These are phyloP conservation scores for Pseudocercospora fijiensis DNA, from an alignment of 2,329 filamentous ascomycete species.

Conservation along the genomic window DNA sequence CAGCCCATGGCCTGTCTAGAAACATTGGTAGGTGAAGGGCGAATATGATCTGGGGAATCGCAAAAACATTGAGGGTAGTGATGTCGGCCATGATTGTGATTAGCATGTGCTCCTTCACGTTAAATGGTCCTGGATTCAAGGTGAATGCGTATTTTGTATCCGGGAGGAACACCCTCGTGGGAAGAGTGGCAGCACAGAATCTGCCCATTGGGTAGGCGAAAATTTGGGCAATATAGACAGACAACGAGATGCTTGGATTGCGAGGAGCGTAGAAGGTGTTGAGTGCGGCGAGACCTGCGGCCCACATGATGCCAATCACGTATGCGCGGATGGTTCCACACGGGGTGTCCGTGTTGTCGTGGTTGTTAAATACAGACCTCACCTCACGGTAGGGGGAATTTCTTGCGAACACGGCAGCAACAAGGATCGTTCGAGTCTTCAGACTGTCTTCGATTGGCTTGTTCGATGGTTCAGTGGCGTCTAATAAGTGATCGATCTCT, in stretches of 20 bases:
- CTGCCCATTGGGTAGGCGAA: slow-evolving; percentile 47
- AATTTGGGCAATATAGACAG: slow-evolving; percentile 35
- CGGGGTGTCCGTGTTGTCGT: slow-evolving; percentile 29
- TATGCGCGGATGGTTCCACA: slow-evolving; percentile 38
- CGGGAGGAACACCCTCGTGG: slow-evolving; percentile 51
- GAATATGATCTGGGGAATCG: slow-evolving; percentile 6
- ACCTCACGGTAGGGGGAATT: slow-evolving; percentile 31
- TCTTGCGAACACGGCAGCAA: slow-evolving; percentile 10
- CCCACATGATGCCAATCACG: slow-evolving; percentile 35
- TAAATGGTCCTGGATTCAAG: slow-evolving; percentile 60
- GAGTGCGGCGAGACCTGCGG: slow-evolving; percentile 31
- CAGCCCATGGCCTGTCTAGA: slow-evolving; percentile 10
- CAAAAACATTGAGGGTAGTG: neutral
- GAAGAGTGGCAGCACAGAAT: slow-evolving; percentile 44
- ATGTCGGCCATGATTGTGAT: slow-evolving; percentile 66
- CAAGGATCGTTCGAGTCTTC: neutral
- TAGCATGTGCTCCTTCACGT: slow-evolving; percentile 62
- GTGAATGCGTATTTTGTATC: slow-evolving; percentile 55
- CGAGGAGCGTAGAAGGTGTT: slow-evolving; percentile 37
- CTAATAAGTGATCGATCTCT: neutral
- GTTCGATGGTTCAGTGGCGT: neutral
- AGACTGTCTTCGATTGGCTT: neutral
- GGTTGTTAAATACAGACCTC: slow-evolving; percentile 26
- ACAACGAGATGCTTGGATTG: slow-evolving; percentile 36
- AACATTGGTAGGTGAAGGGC: slow-evolving; percentile 11